A percentile compares a stretch with the other conserved stretches of the same genome.
phyloP scores from a whole-genome alignment of 768 basidiomycete genomes.

The Boletus patriciae region DNA sequence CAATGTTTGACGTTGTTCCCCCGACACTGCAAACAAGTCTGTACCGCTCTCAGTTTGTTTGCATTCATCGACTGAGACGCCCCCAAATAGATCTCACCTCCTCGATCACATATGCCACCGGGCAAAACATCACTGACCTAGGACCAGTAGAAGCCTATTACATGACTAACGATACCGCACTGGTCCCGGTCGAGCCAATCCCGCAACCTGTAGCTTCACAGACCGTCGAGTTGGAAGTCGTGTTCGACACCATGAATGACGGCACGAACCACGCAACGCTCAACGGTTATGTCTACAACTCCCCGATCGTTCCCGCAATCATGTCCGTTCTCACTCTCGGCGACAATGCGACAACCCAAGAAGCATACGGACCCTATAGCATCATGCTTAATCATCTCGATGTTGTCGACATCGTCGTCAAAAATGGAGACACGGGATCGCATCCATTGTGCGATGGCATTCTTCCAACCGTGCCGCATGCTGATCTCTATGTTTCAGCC shows the following conservation, averaged over 20 bases:
- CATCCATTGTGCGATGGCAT: slow-evolving; percentile 75
- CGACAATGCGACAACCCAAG: slow-evolving; percentile 57
- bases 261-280: slow-evolving; percentile 85
- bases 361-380: slow-evolving; percentile 78
- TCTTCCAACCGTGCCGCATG: not conserved
- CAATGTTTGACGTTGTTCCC: slow-evolving; percentile 88
- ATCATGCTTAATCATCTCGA: slow-evolving; percentile 75
- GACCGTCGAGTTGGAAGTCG: slow-evolving; percentile 67
- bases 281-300: slow-evolving; percentile 67
- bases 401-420: slow-evolving; percentile 74
- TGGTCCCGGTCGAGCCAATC: slow-evolving; percentile 60
- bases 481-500: slow-evolving; percentile 47
- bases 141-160: slow-evolving; percentile 57
- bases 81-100: slow-evolving; percentile 68
- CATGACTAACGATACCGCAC: slow-evolving; percentile 62
- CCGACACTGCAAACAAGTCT: slow-evolving; percentile 69
- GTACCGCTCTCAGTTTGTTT: slow-evolving; percentile 25
- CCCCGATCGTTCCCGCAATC: slow-evolving; percentile 71
- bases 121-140: slow-evolving; percentile 50
- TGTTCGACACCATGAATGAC: slow-evolving; percentile 82
- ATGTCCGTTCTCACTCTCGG: slow-evolving; percentile 80
- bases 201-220: slow-evolving; percentile 53
- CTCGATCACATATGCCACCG: slow-evolving; percentile 70
- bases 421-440: slow-evolving; percentile 69
- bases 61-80: not conserved